phyloP scores from a whole-genome alignment of 2,329 filamentous ascomycete species.

The Alternaria brassicae region DNA sequence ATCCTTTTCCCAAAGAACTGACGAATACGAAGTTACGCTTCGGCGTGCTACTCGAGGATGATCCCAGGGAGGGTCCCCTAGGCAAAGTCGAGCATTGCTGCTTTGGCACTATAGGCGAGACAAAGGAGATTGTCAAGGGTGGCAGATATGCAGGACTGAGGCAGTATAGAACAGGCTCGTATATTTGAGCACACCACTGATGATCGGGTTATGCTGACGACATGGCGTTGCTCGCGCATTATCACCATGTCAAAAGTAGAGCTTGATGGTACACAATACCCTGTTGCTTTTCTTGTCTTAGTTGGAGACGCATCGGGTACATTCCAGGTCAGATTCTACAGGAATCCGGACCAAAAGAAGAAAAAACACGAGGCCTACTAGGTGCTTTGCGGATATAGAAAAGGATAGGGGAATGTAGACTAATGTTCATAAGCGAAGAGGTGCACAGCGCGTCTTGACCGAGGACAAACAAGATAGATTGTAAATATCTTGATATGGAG shows the following conservation, averaged over 20 bases:
- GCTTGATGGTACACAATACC: neutral
- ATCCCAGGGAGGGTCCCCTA: conserved; percentile 39
- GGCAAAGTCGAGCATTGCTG: conserved; percentile 49
- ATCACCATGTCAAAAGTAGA: neutral
- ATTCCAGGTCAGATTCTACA: neutral
- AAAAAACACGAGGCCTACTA: too few species aligned
- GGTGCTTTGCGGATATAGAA: too few species aligned
- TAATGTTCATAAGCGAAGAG: too few species aligned
- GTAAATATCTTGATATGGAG: neutral
- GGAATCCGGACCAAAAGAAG: too few species aligned
- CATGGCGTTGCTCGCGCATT: neutral
- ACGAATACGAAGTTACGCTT: conserved; percentile 49
- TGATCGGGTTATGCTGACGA: neutral
- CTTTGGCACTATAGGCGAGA: conserved; percentile 49
- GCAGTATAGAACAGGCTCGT: neutral
- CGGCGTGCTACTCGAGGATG: conserved; percentile 49
- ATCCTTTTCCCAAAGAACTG: conserved; percentile 51
- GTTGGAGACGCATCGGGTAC: neutral
- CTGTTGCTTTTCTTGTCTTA: neutral
- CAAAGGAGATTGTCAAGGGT: conserved; percentile 48
- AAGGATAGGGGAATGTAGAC: too few species aligned
- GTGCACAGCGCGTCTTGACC: too few species aligned
- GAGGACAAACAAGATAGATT: too few species aligned
- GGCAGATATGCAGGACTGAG: conserved; percentile 47
- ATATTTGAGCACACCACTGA: neutral